These are phyloP conservation scores for Alloteropsis semialata DNA, from an alignment of 176 grass and related monocot genomes.

Conservation along the genomic window DNA sequence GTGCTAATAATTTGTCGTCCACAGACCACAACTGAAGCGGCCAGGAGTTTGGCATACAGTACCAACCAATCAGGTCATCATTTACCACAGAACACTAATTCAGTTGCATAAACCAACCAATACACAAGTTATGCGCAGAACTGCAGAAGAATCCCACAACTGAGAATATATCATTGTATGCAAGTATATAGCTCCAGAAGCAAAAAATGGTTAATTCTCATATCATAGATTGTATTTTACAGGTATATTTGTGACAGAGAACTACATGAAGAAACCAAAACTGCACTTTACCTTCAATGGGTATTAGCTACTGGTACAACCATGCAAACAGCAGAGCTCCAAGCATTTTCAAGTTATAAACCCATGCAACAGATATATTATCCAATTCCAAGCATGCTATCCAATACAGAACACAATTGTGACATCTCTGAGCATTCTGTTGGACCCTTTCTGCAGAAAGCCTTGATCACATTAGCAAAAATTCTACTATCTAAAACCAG, in stretches of 20 bases:
- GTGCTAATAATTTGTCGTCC: background rate
- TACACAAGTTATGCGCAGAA: background rate
- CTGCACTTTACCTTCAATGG: background rate
- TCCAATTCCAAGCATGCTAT: slow-evolving; percentile 67
- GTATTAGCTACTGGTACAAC: slow-evolving; percentile 5
- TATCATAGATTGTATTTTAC: background rate
- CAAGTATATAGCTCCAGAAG: background rate
- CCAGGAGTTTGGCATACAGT: background rate
- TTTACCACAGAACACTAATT: background rate
- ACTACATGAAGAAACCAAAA: background rate
- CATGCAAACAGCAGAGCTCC: background rate
- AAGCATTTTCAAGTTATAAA: background rate
- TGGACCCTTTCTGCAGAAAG: slow-evolving; percentile 77
- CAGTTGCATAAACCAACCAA: background rate
- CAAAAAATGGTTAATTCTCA: background rate
- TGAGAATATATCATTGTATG: background rate
- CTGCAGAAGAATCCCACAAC: background rate
- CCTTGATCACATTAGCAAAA: slow-evolving; percentile 72
- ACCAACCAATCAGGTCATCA: background rate
- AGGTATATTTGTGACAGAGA: slow-evolving; percentile 9
- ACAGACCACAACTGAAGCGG: background rate
- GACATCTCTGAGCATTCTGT: slow-evolving; percentile 46
- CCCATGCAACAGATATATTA: slow-evolving; percentile 23
- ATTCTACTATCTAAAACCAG: slow-evolving; percentile 53
- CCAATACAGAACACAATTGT: slow-evolving; percentile 59